A percentile compares a stretch with the other conserved stretches of the same genome.
phyloP scores from a whole-genome alignment of 139 green algal genomes.

The Micractinium sp. region DNA sequence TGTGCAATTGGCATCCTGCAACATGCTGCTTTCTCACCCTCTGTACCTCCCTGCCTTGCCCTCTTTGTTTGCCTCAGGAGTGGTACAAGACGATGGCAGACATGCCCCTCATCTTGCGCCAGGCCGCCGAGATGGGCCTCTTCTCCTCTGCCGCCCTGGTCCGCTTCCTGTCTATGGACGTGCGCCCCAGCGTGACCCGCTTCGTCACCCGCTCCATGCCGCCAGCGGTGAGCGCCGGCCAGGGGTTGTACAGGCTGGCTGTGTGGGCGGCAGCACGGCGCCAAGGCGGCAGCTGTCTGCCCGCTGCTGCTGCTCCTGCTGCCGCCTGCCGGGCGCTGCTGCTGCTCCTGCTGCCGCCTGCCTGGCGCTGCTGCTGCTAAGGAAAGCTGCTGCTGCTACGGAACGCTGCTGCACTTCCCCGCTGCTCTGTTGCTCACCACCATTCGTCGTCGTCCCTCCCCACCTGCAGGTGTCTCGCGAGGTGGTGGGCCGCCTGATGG shows the following conservation, averaged over 20 bases:
- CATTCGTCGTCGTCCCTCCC: background rate
- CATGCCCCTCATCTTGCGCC: constrained; percentile 88
- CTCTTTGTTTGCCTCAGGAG: constrained; percentile 49
- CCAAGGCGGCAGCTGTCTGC: background rate
- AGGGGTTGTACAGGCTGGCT: background rate
- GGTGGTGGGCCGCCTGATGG: constrained; percentile 96
- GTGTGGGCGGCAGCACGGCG: background rate
- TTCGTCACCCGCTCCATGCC: constrained; percentile 83
- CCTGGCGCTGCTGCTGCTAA: too few relatives aligned
- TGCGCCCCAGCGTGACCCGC: constrained; percentile 86
- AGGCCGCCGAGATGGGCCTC: constrained; percentile 92
- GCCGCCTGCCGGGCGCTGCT: background rate
- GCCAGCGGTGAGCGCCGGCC: constrained; percentile 54
- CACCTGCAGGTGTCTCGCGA: constrained; percentile 72
- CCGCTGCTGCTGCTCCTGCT: background rate
- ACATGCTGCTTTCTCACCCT: background rate
- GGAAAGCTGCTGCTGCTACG: background rate
- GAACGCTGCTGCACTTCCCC: background rate
- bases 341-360: background rate
- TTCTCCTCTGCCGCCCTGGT: constrained; percentile 92
- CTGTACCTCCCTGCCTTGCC: background rate
- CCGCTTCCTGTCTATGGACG: constrained; percentile 93
- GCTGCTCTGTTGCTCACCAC: background rate
- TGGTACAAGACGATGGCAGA: constrained; percentile 90
- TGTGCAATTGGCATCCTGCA: too few relatives aligned